Base-by-base conservation (phyloP, 148 eudicot species). In the Polygonum maritimum region DNA sequence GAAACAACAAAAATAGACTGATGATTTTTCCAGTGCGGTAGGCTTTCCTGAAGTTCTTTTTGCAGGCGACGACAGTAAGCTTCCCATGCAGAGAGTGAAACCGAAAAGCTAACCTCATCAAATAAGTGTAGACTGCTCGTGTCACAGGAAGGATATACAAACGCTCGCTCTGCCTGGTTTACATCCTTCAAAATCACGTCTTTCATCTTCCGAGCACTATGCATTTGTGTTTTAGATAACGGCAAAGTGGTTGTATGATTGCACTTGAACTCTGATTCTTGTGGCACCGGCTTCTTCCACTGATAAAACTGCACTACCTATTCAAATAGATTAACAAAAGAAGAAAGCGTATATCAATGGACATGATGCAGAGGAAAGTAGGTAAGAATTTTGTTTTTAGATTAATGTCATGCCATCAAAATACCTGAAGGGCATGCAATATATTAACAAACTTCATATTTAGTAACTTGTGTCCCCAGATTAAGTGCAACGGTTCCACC, bases 341-440 rank as follows among this genome's bases (percentile, higher is more conserved):
- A 58, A 7, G 2, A 19, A 22, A 21, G 65, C 8, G 31, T 57
- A n/a, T 1, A 57, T 11, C 26, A 19, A 22, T 58, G 65, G 40
- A 33, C 33, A 75, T 36, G 67, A 54, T 11, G 44, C 57, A 36
- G 39, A 57, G 14, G 49, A 75, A 7, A 51, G 5, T 51, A 15
- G n/a, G 3, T 1, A 15, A 51, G 57, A 12, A 48, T 14, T 33
- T 48, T 1, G 57, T 31, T 8, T 38, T 31, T 16, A 38, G 13
- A 26, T 55, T 63, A 12, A 63, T 63, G 39, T 5, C 35, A 22
- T 10, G 70, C 18, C 33, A 22, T 26, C 44, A 67, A 31, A 33
- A 38, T 85, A 95, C 98, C 98, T 95, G 99, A 79, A 95, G 90
- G 45, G 84, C 90, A 55, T 95, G 99, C 83, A 90, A 80, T 76